phyloP scores from a whole-genome alignment of 2,329 filamentous ascomycete species.

The Penicillium paneum region DNA sequence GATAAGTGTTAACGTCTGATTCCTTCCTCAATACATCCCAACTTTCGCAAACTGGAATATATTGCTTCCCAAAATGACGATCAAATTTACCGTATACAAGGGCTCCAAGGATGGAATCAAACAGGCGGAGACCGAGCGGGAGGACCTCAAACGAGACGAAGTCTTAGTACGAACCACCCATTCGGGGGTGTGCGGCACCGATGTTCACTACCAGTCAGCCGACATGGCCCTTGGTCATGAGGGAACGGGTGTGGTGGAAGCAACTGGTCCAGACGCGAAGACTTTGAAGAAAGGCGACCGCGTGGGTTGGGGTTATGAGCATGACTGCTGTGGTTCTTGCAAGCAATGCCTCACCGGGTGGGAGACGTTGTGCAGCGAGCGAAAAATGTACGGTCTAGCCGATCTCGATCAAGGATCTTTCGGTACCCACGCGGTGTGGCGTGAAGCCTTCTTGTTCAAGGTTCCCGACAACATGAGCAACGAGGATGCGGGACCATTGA shows the following conservation, averaged over 20 bases:
- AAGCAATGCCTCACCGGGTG: slow-evolving; percentile 33
- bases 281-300: slow-evolving; percentile 41
- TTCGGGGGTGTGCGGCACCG: slow-evolving; percentile 65
- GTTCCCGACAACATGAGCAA: slow-evolving; percentile 32
- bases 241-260: slow-evolving; percentile 36
- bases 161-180: slow-evolving; percentile 63
- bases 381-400: slow-evolving; percentile 35
- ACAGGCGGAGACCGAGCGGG: slow-evolving; percentile 48
- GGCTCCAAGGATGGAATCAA: slow-evolving; percentile 59
- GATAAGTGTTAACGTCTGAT: neutral
- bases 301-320: slow-evolving; percentile 44
- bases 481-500: slow-evolving; percentile 34
- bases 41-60: neutral
- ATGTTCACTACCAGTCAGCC: slow-evolving; percentile 37
- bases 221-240: slow-evolving; percentile 42
- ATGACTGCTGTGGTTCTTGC: slow-evolving; percentile 39
- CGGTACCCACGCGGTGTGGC: slow-evolving; percentile 39
- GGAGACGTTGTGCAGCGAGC: slow-evolving; percentile 33
- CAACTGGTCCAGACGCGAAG: slow-evolving; percentile 30
- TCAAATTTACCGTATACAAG: slow-evolving; percentile 61
- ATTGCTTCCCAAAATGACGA: slow-evolving; percentile 17
- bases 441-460: slow-evolving; percentile 38
- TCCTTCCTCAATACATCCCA: neutral
- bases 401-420: slow-evolving; percentile 41
- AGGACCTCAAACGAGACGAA: slow-evolving; percentile 34